Conservation (phyloP, 2,329 filamentous ascomycete genomes). For the Verticillium dahliae region DNA sequence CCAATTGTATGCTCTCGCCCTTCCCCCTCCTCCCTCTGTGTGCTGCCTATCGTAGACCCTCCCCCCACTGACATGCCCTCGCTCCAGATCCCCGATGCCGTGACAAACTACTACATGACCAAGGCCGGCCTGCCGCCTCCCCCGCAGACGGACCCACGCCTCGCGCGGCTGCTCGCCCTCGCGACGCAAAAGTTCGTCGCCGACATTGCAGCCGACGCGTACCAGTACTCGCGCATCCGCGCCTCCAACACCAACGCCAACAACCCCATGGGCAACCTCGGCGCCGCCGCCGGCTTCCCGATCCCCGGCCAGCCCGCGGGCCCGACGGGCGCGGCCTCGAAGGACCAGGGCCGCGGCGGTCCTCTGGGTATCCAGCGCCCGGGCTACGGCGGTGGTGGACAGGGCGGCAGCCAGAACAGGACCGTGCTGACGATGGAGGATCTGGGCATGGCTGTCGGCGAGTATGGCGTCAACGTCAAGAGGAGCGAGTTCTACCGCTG, state of each 20-base stretch:
- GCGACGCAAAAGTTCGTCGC: conserved; percentile 99
- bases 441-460: conserved; percentile 92
- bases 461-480: conserved; percentile 98
- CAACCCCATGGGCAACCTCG: conserved; percentile 84
- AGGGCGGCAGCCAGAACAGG: conserved; percentile 80
- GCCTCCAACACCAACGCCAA: conserved; percentile 82
- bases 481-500: conserved; percentile 92
- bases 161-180: conserved; percentile 87
- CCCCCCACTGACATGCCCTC: neutral
- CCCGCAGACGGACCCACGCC: conserved; percentile 80
- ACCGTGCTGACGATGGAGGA: conserved; percentile 99
- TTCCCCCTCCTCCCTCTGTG: neutral
- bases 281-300: conserved; percentile 65
- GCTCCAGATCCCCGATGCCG: conserved; percentile 84
- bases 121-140: conserved; percentile 90
- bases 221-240: conserved; percentile 94
- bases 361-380: conserved; percentile 69
- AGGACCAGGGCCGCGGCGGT: conserved; percentile 50
- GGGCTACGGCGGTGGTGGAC: conserved; percentile 81
- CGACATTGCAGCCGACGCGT: conserved; percentile 93
- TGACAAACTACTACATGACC: conserved; percentile 97
- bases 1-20: conserved; percentile 66
- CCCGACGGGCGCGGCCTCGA: conserved; percentile 47
- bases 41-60: neutral
- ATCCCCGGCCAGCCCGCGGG: conserved; percentile 54